phyloP scores from a whole-genome alignment of 208 protist species.

The Leishmania arabica region DNA sequence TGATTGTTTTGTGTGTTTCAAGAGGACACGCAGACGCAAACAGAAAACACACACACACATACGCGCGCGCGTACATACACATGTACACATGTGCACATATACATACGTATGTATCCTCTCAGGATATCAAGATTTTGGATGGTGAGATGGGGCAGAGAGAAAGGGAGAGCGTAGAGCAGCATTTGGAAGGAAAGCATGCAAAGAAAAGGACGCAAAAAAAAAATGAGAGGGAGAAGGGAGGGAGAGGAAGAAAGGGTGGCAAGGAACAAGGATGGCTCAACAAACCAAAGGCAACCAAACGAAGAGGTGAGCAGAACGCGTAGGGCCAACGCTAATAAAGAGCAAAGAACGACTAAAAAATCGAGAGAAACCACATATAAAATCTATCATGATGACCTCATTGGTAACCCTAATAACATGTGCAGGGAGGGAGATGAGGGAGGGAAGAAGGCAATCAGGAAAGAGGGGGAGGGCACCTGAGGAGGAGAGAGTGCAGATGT shows the following conservation, averaged over 20 bases:
- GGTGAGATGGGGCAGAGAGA: not conserved
- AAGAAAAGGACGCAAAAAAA: not conserved
- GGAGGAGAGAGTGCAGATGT: not conserved
- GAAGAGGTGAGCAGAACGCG: not conserved
- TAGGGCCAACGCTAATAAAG: not conserved
- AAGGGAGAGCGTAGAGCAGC: not conserved
- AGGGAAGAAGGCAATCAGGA: not conserved
- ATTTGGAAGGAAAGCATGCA: not conserved
- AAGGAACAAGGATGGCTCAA: not conserved
- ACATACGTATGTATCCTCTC: not conserved
- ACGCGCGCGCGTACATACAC: not conserved
- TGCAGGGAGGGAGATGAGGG: not conserved
- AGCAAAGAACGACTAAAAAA: not conserved
- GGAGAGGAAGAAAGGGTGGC: not conserved
- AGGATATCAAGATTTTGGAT: not conserved
- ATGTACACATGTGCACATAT: slow-evolving; percentile 1
- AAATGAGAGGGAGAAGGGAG: not conserved
- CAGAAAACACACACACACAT: not conserved
- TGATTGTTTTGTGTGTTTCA: too few species aligned
- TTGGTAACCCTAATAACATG: not conserved
- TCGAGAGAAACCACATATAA: not conserved
- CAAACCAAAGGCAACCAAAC: not conserved
- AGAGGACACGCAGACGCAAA: not conserved
- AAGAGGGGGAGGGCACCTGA: not conserved
- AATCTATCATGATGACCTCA: not conserved